These are phyloP conservation scores for Cerioporus squamosus DNA, from an alignment of 1,284 basidiomycete species.

Conservation along the genomic window DNA sequence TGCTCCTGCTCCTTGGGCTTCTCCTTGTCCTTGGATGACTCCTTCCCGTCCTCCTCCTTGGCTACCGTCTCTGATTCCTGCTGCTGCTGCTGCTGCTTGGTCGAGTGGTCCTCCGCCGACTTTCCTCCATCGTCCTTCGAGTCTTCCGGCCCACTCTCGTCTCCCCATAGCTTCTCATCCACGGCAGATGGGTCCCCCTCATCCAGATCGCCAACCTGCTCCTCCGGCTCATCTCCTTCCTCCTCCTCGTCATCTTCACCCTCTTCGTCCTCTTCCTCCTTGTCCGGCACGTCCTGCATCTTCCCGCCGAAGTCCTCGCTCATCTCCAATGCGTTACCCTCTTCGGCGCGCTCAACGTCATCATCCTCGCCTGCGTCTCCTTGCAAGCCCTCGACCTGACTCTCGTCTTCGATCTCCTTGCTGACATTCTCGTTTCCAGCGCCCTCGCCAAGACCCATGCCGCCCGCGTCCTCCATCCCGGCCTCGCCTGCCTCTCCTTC, in stretches of 20 bases:
- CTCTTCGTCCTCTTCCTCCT: conserved; percentile 54
- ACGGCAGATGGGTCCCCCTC: conserved; percentile 85
- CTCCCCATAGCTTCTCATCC: conserved; percentile 98
- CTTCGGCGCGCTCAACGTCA: conserved; percentile 57
- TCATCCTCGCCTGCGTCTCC: conserved; percentile 68
- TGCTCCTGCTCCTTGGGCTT: conserved; percentile 43
- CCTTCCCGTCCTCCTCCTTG: conserved; percentile 64
- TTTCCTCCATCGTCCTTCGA: conserved; percentile 56
- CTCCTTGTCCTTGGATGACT: conserved; percentile 39
- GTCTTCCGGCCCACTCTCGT: conserved; percentile 63
- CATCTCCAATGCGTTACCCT: conserved; percentile 77
- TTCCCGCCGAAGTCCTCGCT: conserved; percentile 81
- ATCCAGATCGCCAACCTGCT: conserved; percentile 87
- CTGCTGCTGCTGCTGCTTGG: conserved; percentile 42
- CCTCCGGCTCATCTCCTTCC: conserved; percentile 70
- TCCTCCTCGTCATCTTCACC: conserved; percentile 61
- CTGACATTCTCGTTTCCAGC: conserved; percentile 86
- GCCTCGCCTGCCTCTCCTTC: conserved; percentile 57
- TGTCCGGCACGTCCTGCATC: conserved; percentile 80
- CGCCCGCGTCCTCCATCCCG: conserved; percentile 63
- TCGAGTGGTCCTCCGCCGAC: conserved; percentile 56
- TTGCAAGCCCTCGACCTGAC: conserved; percentile 93
- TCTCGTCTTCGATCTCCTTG: conserved; percentile 93
- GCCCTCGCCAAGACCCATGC: conserved; percentile 88
- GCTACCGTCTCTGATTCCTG: conserved; percentile 74